A percentile compares a stretch with the other conserved stretches of the same genome.
phyloP scores from a whole-genome alignment of 352 stramenopile species.

The Globisporangium carolinianum region DNA sequence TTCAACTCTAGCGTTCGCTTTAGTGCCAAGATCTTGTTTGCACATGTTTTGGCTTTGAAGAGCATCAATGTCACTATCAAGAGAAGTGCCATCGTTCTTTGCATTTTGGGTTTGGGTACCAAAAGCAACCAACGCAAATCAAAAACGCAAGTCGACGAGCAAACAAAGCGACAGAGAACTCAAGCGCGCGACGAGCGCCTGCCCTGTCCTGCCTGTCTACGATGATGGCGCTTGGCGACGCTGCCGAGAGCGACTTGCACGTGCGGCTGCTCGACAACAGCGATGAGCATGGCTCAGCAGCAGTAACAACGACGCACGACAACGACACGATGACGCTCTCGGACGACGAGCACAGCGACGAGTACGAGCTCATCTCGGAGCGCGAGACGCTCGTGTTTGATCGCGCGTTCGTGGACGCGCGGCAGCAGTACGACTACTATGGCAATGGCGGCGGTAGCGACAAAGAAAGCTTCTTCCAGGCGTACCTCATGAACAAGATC shows the following conservation, averaged over 20 bases:
- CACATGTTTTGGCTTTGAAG: no score
- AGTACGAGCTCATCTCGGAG: constrained; percentile 67
- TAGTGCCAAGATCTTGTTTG: no score
- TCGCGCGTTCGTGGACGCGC: constrained; percentile 36
- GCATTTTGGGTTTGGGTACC: no score
- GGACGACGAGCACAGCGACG: constrained; percentile 24
- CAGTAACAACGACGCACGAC: constrained; percentile 2
- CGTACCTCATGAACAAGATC: constrained; percentile 77
- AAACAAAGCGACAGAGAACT: no score
- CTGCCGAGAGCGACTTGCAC: constrained; percentile 14
- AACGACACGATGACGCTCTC: constrained; percentile 11
- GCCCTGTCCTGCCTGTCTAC: no score
- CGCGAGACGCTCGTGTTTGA: constrained; percentile 80
- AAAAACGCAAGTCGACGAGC: no score
- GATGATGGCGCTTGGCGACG: constrained; percentile 26
- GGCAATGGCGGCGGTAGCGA: background rate
- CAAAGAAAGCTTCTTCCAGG: constrained; percentile 49
- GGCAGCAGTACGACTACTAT: constrained; percentile 17
- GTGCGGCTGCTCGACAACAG: constrained; percentile 16
- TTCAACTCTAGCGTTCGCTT: no score
- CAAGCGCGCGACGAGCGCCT: no score
- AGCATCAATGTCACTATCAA: no score
- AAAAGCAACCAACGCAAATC: no score
- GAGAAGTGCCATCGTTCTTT: no score
- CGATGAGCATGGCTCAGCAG: constrained; percentile 2